A percentile compares a stretch with the other conserved stretches of the same genome.
phyloP scores from a whole-genome alignment of 2,329 filamentous ascomycete genomes.

The Bipolaris gigantea region DNA sequence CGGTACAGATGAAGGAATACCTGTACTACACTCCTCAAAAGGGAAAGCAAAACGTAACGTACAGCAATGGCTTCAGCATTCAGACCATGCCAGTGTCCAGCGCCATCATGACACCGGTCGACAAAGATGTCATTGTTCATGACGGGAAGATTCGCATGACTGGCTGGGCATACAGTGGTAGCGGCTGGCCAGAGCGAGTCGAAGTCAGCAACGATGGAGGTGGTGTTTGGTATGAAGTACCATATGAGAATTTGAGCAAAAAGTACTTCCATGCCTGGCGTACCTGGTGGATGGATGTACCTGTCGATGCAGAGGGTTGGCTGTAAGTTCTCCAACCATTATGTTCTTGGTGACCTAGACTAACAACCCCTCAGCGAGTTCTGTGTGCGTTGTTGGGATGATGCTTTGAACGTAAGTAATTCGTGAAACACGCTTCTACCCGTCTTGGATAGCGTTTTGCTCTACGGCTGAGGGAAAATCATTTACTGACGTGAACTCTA shows the following conservation, averaged over 20 bases:
- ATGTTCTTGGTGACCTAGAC: background rate
- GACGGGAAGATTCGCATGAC: conserved; percentile 60
- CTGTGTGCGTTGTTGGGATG: conserved; percentile 50
- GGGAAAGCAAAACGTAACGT: conserved; percentile 66
- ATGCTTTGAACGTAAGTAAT: conserved; percentile 48
- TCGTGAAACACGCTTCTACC: no score
- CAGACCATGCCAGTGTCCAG: conserved; percentile 72
- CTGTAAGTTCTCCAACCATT: conserved; percentile 22
- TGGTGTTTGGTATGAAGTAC: conserved; percentile 65
- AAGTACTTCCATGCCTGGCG: conserved; percentile 69
- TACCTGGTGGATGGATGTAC: conserved; percentile 64
- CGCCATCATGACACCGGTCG: conserved; percentile 66
- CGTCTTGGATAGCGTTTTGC: background rate
- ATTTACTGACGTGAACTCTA: conserved; percentile 18
- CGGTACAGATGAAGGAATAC: conserved; percentile 67
- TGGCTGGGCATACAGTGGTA: conserved; percentile 51
- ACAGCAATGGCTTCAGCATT: conserved; percentile 65
- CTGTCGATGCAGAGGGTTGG: conserved; percentile 57
- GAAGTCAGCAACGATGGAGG: conserved; percentile 67
- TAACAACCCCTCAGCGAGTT: conserved; percentile 37
- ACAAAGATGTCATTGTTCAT: conserved; percentile 64
- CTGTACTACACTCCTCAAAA: conserved; percentile 70
- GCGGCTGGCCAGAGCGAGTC: conserved; percentile 59
- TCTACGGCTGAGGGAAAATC: no score
- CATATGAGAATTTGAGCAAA: conserved; percentile 59